Conservation (phyloP, 371 early-diverging fungal genomes). For the Mucor plumbeus region DNA sequence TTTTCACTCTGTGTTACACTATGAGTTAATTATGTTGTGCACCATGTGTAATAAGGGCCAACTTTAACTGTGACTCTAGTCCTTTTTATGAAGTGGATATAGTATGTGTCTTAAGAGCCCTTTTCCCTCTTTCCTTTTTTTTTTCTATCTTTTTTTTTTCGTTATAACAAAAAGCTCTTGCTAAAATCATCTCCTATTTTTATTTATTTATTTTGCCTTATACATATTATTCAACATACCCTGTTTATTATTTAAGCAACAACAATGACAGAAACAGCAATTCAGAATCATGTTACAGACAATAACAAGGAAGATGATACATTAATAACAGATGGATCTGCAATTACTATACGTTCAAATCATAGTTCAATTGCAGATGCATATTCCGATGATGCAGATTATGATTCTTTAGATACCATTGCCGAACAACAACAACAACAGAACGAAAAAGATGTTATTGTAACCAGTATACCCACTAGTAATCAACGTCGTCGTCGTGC, state of each 20-base stretch:
- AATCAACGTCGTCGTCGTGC: slow-evolving; percentile 22
- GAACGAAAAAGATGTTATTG: slow-evolving; percentile 15
- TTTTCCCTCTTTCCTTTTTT: neutral
- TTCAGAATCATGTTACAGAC: neutral
- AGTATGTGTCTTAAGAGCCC: neutral
- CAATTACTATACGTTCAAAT: slow-evolving; percentile 16
- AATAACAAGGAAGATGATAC: slow-evolving; percentile 7
- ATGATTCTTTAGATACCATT: slow-evolving; percentile 27
- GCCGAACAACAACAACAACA: slow-evolving; percentile 17
- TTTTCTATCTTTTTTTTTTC: neutral
- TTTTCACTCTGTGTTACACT: slow-evolving; percentile 7
- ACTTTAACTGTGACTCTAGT: neutral
- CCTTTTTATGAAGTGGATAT: neutral
- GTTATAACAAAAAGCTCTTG: no score
- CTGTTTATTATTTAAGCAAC: neutral
- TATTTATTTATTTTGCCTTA: neutral
- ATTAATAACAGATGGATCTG: slow-evolving; percentile 20
- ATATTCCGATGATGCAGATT: slow-evolving; percentile 23
- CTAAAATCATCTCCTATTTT: neutral
- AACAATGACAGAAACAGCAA: slow-evolving; percentile 1
- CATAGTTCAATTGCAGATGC: slow-evolving; percentile 25
- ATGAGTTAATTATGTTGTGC: neutral
- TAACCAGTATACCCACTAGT: neutral
- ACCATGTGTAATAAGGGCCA: neutral
- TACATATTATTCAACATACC: neutral